Percentiles rank a stretch among this genome's conserved stretches.
These are phyloP conservation scores for Gamarada debralockiae DNA, from an alignment of 495 filamentous ascomycete species.

Conservation along the genomic window DNA sequence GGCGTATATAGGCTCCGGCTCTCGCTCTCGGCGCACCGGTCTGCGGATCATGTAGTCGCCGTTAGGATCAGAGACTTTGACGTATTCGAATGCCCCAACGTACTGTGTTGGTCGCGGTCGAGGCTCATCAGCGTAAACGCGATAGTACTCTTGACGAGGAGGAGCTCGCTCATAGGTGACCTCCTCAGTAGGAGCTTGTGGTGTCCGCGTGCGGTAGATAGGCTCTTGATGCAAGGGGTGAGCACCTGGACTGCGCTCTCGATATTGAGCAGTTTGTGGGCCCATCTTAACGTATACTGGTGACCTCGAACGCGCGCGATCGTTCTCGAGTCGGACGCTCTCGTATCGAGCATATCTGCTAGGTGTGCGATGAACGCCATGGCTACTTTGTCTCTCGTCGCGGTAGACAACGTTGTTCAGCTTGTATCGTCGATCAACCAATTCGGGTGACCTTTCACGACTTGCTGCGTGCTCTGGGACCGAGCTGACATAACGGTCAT, in stretches of 20 bases:
- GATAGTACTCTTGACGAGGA: constrained; percentile 31
- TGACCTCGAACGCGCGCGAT: constrained; percentile 28
- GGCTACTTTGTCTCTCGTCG: constrained; percentile 23
- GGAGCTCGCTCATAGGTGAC: constrained; percentile 14
- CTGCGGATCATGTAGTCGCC: constrained; percentile 42
- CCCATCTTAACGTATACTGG: constrained; percentile 28
- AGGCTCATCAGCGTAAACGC: constrained; percentile 28
- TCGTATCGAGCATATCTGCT: constrained; percentile 29
- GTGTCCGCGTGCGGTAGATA: constrained; percentile 16
- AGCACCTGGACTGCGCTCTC: constrained; percentile 14
- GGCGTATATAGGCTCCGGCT: constrained; percentile 23
- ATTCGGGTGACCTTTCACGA: constrained; percentile 24
- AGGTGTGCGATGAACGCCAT: constrained; percentile 20
- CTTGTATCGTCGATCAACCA: constrained; percentile 27
- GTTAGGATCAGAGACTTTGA: constrained; percentile 38
- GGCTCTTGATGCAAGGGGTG: constrained; percentile 15
- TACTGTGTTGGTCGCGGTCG: constrained; percentile 26
- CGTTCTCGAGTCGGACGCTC: constrained; percentile 25
- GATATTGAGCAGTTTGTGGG: constrained; percentile 11
- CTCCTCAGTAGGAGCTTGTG: constrained; percentile 17
- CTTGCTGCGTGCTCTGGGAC: constrained; percentile 4
- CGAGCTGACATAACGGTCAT: constrained; percentile 16
- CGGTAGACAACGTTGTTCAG: constrained; percentile 26
- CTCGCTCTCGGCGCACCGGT: constrained; percentile 30
- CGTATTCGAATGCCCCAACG: constrained; percentile 37